These are phyloP conservation scores for Dryadomyces quercivorus DNA, from an alignment of 2,329 filamentous ascomycete genomes.

Conservation along the genomic window DNA sequence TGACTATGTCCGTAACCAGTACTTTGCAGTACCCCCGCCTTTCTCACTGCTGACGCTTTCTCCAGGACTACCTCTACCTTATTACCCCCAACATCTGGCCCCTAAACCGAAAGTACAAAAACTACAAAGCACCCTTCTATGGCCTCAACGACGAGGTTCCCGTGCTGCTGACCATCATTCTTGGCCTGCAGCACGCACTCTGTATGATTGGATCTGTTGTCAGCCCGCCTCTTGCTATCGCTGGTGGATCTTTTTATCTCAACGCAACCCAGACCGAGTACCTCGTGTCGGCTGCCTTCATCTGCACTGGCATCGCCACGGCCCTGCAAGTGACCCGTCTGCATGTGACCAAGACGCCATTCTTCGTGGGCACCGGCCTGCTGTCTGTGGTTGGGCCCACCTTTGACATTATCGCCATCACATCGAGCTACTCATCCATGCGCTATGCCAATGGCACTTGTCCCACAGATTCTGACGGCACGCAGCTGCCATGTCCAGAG, in stretches of 20 bases:
- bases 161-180: constrained; percentile 49
- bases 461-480: constrained; percentile 41
- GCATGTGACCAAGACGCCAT: constrained; percentile 49
- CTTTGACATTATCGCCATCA: constrained; percentile 54
- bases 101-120: constrained; percentile 41
- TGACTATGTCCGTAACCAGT: constrained; percentile 1
- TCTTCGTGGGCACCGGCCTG: constrained; percentile 51
- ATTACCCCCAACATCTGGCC: constrained; percentile 40
- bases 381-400: constrained; percentile 58
- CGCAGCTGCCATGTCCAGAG: constrained; percentile 46
- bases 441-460: constrained; percentile 56
- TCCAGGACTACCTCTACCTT: constrained; percentile 22
- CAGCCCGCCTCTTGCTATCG: constrained; percentile 51
- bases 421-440: constrained; percentile 46
- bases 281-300: constrained; percentile 56
- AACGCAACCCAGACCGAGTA: constrained; percentile 43
- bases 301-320: constrained; percentile 54
- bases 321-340: constrained; percentile 55
- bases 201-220: constrained; percentile 49
- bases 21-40: too few relatives aligned
- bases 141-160: constrained; percentile 58
- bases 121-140: constrained; percentile 51
- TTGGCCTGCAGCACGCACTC: constrained; percentile 59
- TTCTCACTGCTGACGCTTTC: not conserved
- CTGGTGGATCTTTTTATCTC: constrained; percentile 45